Evolutionary conservation across 1,139 yeast species (phyloP).

Genomic region (Suhomyces wounanorum): DNA sequence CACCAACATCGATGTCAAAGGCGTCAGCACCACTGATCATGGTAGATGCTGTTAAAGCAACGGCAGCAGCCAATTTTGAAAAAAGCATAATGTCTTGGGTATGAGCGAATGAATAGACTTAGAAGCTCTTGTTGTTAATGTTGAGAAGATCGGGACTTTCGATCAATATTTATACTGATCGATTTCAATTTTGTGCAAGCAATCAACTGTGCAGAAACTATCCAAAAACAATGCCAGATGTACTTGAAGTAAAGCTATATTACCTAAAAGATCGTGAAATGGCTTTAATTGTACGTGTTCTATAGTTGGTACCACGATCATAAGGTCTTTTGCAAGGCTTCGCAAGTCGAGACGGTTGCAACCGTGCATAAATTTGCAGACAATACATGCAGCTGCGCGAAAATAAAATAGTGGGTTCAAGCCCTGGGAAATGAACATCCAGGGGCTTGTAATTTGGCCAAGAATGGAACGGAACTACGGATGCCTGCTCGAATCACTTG

Average conservation of each 20-base stretch:
- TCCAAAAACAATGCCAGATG: background rate
- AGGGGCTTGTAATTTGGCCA: background rate
- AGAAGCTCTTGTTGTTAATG: slow-evolving; percentile 1
- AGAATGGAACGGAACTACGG: background rate
- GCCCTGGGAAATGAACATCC: background rate
- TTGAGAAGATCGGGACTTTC: background rate
- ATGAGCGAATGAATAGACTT: slow-evolving; percentile 11
- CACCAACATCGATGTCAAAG: slow-evolving; percentile 14
- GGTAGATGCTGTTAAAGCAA: slow-evolving; percentile 17
- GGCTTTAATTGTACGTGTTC: background rate
- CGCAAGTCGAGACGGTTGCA: background rate
- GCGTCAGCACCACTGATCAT: slow-evolving; percentile 15
- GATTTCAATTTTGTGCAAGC: background rate
- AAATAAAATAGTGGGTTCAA: background rate
- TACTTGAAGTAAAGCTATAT: background rate
- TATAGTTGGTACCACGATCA: background rate
- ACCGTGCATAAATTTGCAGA: background rate
- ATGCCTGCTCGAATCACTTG: background rate
- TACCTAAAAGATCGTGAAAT: background rate
- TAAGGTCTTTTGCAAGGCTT: background rate
- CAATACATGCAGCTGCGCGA: background rate
- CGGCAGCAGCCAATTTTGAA: slow-evolving; percentile 19
- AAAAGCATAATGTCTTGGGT: slow-evolving; percentile 16
- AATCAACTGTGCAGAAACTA: background rate
- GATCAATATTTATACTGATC: slow-evolving; percentile 4